A percentile compares a stretch with the other conserved stretches of the same genome.
phyloP scores from a whole-genome alignment of 306 rosid species.

The Hippophae rhamnoides region DNA sequence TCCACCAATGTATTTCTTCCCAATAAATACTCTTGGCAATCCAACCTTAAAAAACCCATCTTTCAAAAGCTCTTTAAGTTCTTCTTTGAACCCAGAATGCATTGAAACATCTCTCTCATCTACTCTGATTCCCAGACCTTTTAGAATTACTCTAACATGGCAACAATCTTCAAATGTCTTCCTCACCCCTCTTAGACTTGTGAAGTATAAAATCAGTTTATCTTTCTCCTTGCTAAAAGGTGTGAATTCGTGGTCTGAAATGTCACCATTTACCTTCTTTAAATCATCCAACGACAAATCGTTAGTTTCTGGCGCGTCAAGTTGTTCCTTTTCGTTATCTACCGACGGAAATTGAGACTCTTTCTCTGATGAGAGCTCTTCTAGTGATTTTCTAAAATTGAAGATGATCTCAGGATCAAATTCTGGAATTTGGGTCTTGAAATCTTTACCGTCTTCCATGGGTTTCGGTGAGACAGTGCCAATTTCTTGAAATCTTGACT shows the following conservation, averaged over 20 bases:
- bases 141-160: constrained; percentile 55
- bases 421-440: constrained; percentile 20
- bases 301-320: no score
- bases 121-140: constrained; percentile 43
- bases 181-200: constrained; percentile 71
- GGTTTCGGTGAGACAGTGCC: constrained; percentile 28
- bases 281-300: neutral
- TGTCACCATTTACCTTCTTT: constrained; percentile 9
- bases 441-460: constrained; percentile 15
- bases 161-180: constrained; percentile 90
- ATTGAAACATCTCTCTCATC: constrained; percentile 89
- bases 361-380: constrained; percentile 13
- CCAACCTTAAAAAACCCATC: constrained; percentile 34
- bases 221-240: constrained; percentile 28
- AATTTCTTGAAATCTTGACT: constrained; percentile 21
- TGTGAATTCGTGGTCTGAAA: constrained; percentile 17
- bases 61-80: constrained; percentile 49
- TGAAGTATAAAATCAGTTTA: constrained; percentile 53
- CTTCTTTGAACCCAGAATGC: constrained; percentile 86
- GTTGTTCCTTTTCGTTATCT: no score
- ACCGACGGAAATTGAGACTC: neutral
- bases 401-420: constrained; percentile 45
- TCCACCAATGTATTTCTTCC: constrained; percentile 61
- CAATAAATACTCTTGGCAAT: constrained; percentile 74
- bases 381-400: constrained; percentile 42